phyloP scores from a whole-genome alignment of 75 land plant genomes.

The Selaginella tamariscina region DNA sequence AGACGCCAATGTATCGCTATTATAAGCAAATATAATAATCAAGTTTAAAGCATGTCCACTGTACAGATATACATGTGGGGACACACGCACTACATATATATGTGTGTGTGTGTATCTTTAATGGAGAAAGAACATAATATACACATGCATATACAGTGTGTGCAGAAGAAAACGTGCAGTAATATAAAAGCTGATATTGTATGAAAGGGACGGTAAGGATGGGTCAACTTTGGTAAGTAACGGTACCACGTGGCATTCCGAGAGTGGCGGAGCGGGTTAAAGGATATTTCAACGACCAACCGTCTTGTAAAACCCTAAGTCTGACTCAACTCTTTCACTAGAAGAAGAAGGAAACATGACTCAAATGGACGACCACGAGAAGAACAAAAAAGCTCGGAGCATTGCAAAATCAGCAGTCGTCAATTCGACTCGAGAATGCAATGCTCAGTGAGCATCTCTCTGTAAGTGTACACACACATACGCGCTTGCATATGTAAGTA shows the following conservation, averaged over 20 bases:
- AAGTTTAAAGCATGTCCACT: background rate
- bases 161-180: no score
- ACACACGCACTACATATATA: no score
- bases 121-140: no score
- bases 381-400: background rate
- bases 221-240: background rate
- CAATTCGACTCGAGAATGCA: background rate
- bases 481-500: no score
- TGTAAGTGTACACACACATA: background rate
- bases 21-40: conserved; percentile 16
- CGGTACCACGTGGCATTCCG: background rate
- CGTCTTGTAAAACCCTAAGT: background rate
- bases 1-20: conserved; percentile 81
- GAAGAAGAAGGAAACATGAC: no score
- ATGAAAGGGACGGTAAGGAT: no score
- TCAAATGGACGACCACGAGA: background rate
- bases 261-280: background rate
- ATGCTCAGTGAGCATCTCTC: background rate
- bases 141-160: no score
- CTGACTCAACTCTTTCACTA: background rate
- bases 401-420: background rate
- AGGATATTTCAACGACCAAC: conserved; percentile 3
- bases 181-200: no score
- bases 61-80: no score
- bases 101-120: no score